Evolutionary conservation across 108 stramenopile genomes (phyloP).

Genomic region (Pseudonitzschia multiseries): DNA sequence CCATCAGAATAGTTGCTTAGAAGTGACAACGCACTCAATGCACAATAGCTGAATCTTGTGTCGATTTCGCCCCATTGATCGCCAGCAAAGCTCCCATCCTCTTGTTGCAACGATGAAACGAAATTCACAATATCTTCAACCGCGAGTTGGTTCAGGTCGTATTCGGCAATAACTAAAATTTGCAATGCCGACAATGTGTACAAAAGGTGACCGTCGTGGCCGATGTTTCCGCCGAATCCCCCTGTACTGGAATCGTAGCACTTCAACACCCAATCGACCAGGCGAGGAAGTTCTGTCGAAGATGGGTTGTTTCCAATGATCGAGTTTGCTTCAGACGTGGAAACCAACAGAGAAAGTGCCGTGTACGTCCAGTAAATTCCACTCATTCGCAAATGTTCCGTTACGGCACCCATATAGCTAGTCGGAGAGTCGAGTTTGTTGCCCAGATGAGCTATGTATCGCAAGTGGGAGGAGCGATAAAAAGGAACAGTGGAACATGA

Average conservation of each 20-base stretch:
- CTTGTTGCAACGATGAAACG: conserved; percentile 86
- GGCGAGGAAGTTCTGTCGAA: conserved; percentile 40
- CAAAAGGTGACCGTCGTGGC: conserved; percentile 95
- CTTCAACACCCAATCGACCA: conserved; percentile 91
- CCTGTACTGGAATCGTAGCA: conserved; percentile 81
- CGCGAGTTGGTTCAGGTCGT: conserved; percentile 36
- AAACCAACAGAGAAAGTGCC: conserved; percentile 81
- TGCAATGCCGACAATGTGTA: conserved; percentile 98
- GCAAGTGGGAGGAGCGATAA: conserved; percentile 70
- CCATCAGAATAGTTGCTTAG: conserved; percentile 40
- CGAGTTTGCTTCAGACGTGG: conserved; percentile 54
- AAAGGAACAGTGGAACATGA: conserved; percentile 18
- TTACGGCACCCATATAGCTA: conserved; percentile 90
- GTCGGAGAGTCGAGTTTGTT: conserved; percentile 69
- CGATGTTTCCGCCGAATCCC: conserved; percentile 94
- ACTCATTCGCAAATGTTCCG: conserved; percentile 92
- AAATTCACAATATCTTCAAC: conserved; percentile 62
- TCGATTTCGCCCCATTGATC: conserved; percentile 98
- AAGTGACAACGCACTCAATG: conserved; percentile 80
- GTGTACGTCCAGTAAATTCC: conserved; percentile 98
- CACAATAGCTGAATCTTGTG: conserved; percentile 98
- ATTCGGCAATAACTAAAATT: conserved; percentile 88
- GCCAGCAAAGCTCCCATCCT: conserved; percentile 95
- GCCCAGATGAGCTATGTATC: conserved; percentile 76
- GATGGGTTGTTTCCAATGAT: conserved; percentile 45